Evolutionary conservation across 352 stramenopile species (phyloP).

Genomic region (Phytophthora aleatoria): DNA sequence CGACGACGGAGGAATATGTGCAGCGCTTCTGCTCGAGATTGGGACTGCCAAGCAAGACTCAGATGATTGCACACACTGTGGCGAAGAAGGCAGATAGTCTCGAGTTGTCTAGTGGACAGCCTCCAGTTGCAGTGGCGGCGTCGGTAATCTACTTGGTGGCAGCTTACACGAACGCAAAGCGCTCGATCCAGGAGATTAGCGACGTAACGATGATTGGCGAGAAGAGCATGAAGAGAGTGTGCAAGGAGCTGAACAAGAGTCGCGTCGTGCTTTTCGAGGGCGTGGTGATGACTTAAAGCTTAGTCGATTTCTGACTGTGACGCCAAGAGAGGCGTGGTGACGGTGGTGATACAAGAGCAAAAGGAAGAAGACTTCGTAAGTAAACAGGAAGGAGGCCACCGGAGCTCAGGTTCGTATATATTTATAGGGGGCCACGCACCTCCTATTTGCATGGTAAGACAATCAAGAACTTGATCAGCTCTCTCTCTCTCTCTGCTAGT

Average conservation of each 20-base stretch:
- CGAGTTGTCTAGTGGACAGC: slow-evolving; percentile 70
- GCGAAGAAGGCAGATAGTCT: slow-evolving; percentile 75
- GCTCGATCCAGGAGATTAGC: slow-evolving; percentile 83
- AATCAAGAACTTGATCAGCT: slow-evolving; percentile 38
- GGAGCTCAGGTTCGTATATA: slow-evolving; percentile 58
- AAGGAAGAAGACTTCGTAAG: slow-evolving; percentile 30
- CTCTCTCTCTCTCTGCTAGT: slow-evolving; percentile 6
- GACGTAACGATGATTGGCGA: slow-evolving; percentile 81
- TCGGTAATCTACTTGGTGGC: slow-evolving; percentile 84
- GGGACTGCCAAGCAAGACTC: slow-evolving; percentile 74
- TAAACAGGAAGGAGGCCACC: slow-evolving; percentile 31
- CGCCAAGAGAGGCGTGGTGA: slow-evolving; percentile 13
- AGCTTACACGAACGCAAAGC: slow-evolving; percentile 83
- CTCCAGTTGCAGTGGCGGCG: slow-evolving; percentile 71
- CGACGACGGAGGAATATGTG: slow-evolving; percentile 78
- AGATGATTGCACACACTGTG: slow-evolving; percentile 76
- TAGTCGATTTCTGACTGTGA: slow-evolving; percentile 33
- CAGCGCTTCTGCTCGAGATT: slow-evolving; percentile 78
- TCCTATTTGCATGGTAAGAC: slow-evolving; percentile 55
- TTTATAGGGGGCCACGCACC: slow-evolving; percentile 44
- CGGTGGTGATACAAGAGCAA: not conserved
- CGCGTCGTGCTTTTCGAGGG: slow-evolving; percentile 79
- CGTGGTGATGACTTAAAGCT: slow-evolving; percentile 46
- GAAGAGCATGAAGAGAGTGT: slow-evolving; percentile 86
- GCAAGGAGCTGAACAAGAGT: slow-evolving; percentile 89